phyloP scores from a whole-genome alignment of 2,329 filamentous ascomycete genomes.

The Colletotrichum sp. region DNA sequence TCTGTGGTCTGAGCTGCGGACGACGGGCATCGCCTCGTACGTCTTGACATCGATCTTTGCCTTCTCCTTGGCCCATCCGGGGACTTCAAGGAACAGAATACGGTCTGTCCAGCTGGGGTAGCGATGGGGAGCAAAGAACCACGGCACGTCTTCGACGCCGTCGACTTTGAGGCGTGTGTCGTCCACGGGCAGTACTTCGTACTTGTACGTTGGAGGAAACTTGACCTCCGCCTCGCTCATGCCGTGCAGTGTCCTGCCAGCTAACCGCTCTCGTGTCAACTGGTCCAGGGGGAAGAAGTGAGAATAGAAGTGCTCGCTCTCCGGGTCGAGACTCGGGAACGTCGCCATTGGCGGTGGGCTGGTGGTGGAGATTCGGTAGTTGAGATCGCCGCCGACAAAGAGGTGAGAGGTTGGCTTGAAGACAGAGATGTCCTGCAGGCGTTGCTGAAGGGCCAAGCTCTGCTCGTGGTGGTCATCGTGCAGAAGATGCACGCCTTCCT shows the following conservation, averaged over 20 bases:
- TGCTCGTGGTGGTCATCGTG: constrained; percentile 38
- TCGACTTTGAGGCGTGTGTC: constrained; percentile 25
- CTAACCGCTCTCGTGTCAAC: constrained; percentile 72
- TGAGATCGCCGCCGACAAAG: constrained; percentile 90
- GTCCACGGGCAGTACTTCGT: constrained; percentile 53
- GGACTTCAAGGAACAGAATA: constrained; percentile 76
- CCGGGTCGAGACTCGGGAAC: constrained; percentile 65
- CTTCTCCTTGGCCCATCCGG: constrained; percentile 50
- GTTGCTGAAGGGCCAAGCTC: constrained; percentile 42
- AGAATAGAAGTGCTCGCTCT: constrained; percentile 66
- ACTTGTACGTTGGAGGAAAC: constrained; percentile 97
- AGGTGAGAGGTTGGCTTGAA: constrained; percentile 79
- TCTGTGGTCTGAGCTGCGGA: constrained; percentile 87
- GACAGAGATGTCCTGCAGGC: constrained; percentile 65
- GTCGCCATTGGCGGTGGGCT: constrained; percentile 65
- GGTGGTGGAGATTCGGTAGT: constrained; percentile 83
- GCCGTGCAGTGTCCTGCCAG: constrained; percentile 77
- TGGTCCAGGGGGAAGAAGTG: constrained; percentile 79
- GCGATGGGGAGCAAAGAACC: constrained; percentile 80
- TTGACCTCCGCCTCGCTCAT: constrained; percentile 74
- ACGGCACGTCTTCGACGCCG: constrained; percentile 48
- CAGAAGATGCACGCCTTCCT: constrained; percentile 34
- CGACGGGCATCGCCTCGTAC: constrained; percentile 79
- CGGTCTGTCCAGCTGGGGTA: constrained; percentile 96
- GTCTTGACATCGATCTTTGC: constrained; percentile 56